A percentile compares a stretch with the other conserved stretches of the same genome.
These are phyloP conservation scores for Xylaria multiplex DNA, from an alignment of 2,329 filamentous ascomycete genomes.

Conservation along the genomic window DNA sequence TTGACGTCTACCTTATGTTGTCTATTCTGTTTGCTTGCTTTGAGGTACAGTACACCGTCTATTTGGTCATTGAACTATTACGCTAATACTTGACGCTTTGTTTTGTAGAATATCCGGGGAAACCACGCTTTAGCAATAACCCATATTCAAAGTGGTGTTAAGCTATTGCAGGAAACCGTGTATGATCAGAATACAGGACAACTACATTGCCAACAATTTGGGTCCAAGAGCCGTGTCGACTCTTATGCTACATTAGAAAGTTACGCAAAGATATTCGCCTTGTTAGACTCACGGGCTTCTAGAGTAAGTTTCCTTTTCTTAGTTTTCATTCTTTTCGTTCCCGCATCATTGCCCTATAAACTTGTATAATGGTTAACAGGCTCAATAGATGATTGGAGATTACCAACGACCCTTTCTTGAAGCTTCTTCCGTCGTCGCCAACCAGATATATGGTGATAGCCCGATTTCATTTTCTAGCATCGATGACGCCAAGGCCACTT, in stretches of 20 bases:
- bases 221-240: slow-evolving; percentile 6
- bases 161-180: slow-evolving; percentile 19
- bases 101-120: slow-evolving; percentile 19
- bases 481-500: slow-evolving; percentile 18
- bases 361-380: background rate
- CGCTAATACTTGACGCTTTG: background rate
- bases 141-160: slow-evolving; percentile 29
- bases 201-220: slow-evolving; percentile 11
- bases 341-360: background rate
- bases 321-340: too few species aligned
- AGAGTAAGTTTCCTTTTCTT: background rate
- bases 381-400: slow-evolving; percentile 22
- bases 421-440: background rate
- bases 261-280: slow-evolving; percentile 24
- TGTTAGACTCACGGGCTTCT: slow-evolving; percentile 21
- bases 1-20: slow-evolving; percentile 21
- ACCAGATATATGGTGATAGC: slow-evolving; percentile 12
- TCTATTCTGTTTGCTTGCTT: slow-evolving; percentile 29
- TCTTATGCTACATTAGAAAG: slow-evolving; percentile 23
- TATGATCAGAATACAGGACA: slow-evolving; percentile 18
- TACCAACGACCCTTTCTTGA: slow-evolving; percentile 9
- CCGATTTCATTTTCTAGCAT: slow-evolving; percentile 27
- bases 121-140: slow-evolving; percentile 23
- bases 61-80: background rate
- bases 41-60: slow-evolving; percentile 6